These are phyloP conservation scores for Geotrichum ghanense DNA, from an alignment of 805 yeast species.

Conservation along the genomic window DNA sequence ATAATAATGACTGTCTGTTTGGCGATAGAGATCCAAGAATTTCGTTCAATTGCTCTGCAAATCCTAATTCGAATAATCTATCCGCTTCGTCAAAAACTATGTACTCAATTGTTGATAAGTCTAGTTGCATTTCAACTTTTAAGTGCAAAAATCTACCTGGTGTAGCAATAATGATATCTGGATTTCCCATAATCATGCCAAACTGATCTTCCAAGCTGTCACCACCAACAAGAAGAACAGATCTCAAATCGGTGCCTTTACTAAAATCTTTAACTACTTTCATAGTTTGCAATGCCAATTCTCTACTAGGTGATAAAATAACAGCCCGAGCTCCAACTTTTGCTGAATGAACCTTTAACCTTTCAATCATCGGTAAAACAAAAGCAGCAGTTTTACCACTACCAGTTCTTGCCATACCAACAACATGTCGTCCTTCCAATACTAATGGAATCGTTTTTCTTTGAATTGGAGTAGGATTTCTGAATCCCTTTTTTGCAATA, in stretches of 20 bases:
- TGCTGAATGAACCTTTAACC: constrained; percentile 70
- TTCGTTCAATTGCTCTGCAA: constrained; percentile 86
- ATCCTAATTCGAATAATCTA: constrained; percentile 91
- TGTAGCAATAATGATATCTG: constrained; percentile 91
- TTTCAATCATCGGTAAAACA: constrained; percentile 79
- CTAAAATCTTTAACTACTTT: constrained; percentile 83
- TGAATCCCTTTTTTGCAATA: constrained; percentile 75
- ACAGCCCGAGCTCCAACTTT: constrained; percentile 84
- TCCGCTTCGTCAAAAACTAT: constrained; percentile 97
- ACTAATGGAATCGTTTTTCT: constrained; percentile 89
- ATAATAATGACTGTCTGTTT: constrained; percentile 74
- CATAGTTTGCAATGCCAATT: constrained; percentile 85
- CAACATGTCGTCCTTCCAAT: constrained; percentile 82
- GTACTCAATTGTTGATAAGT: constrained; percentile 72
- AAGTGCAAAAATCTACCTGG: constrained; percentile 96
- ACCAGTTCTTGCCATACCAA: constrained; percentile 99
- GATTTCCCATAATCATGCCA: constrained; percentile 81
- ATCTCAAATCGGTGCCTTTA: constrained; percentile 70
- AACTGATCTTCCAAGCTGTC: constrained; percentile 97
- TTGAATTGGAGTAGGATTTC: constrained; percentile 96
- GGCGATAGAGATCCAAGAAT: constrained; percentile 74
- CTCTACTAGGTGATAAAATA: constrained; percentile 90
- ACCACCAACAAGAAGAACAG: constrained; percentile 86
- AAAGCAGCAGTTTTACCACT: constrained; percentile 99
- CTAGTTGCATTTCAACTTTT: constrained; percentile 89